phyloP scores from a whole-genome alignment of 2,329 filamentous ascomycete genomes.

The Trichothecium sympodiale region DNA sequence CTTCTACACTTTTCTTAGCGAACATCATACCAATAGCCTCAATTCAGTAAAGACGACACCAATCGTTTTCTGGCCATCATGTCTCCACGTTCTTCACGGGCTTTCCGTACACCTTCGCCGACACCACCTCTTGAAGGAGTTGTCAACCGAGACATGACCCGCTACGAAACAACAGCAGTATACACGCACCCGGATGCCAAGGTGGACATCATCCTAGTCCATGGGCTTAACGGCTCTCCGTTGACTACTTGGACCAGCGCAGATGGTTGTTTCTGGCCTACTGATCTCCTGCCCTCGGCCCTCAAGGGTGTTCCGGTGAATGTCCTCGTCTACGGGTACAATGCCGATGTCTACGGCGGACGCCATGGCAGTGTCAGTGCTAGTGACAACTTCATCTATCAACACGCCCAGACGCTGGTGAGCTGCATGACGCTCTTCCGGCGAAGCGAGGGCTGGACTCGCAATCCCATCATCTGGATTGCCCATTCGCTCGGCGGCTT shows the following conservation, averaged over 20 bases:
- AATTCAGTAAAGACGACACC: no score
- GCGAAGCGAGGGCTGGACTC: constrained; percentile 41
- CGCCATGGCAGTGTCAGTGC: constrained; percentile 39
- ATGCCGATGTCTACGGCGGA: constrained; percentile 50
- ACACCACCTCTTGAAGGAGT: no score
- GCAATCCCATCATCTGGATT: constrained; percentile 64
- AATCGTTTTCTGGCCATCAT: no score
- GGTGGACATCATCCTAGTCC: constrained; percentile 58
- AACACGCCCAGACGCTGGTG: constrained; percentile 61
- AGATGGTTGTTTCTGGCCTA: constrained; percentile 57
- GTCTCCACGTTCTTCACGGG: no score
- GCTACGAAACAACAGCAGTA: constrained; percentile 48
- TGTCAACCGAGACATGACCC: constrained; percentile 19
- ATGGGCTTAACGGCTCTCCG: constrained; percentile 58
- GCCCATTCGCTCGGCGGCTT: constrained; percentile 66
- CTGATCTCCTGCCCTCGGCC: constrained; percentile 51
- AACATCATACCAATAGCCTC: neutral
- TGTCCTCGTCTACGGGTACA: constrained; percentile 63
- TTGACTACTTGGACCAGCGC: constrained; percentile 49
- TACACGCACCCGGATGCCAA: constrained; percentile 47
- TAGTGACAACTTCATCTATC: constrained; percentile 56
- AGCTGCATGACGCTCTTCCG: constrained; percentile 52
- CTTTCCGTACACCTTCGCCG: no score
- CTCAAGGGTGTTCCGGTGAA: constrained; percentile 48
- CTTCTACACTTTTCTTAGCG: no score